Evolutionary conservation across 768 basidiomycete genomes (phyloP), one percentile per base, ranked within the genome.

Genomic region (Russula griseocarnosa): DNA sequence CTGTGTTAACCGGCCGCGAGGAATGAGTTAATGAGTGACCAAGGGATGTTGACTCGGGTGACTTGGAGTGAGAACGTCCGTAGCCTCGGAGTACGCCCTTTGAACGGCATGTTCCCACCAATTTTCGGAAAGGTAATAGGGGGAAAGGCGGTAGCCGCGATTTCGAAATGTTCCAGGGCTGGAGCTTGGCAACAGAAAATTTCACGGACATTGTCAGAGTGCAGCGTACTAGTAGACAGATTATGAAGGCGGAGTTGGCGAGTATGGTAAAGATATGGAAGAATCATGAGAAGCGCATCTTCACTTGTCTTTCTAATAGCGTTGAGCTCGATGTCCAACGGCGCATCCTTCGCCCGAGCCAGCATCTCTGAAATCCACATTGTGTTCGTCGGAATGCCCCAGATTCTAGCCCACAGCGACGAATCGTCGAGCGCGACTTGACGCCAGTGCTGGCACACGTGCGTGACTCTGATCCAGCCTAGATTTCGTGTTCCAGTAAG

Each of bases 401-500:
- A n/a, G 54, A 67, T 44, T 8, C 42, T 36, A 18, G 46, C 24
- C 66, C 66, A 65, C 26, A 61, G 32, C 4, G 40, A 30, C 13
- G 66, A 36, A 14, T 67, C 52, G 16, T 46, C 49, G 13, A 67
- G 32, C n/a, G 63, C 55, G 40, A 63, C 49, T 5, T 59, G 52
- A 24, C 63, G 63, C 66, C 66, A 67, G 34, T 60, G 51, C 22
- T 36, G 56, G 50, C 66, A 67, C 8, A 67, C 63, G 18, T 67
- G 66, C 13, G 66, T 67, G 9, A 24, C 55, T 7, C 1, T 10
- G 22, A 54, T 54, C 53, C 53, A 54, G 14, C 34, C 53, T 1
- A 54, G 14, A 14, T 3, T 11, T 7, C n/a, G n/a, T n/a, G n/a
- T n/a, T n/a, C n/a, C n/a, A n/a, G 20, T 26, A 38, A 1, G 20